Conservation (phyloP, 2,329 filamentous ascomycete species). For the Alternaria sp. region DNA sequence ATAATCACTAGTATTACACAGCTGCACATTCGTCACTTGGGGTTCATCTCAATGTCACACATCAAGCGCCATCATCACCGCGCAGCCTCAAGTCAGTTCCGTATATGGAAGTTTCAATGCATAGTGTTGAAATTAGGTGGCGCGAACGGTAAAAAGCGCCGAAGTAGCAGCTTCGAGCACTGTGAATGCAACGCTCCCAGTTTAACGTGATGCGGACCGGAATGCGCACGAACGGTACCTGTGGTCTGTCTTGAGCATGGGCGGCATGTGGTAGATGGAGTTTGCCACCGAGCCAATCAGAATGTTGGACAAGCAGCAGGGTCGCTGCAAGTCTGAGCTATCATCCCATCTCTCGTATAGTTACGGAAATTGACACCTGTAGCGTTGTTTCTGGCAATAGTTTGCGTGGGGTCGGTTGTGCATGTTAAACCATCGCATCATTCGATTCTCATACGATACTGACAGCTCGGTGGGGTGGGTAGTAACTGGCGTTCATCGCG, state of each 20-base stretch:
- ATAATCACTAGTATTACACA: not conserved
- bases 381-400: not conserved
- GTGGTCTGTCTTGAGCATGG: not conserved
- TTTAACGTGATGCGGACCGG: not conserved
- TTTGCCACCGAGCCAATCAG: not conserved
- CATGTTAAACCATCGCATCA: not conserved
- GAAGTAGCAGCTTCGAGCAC: not conserved
- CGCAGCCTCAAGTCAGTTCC: not conserved
- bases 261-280: not conserved
- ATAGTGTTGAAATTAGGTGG: not conserved
- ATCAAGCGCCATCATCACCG: not conserved
- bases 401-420: not conserved
- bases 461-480: not conserved
- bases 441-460: not conserved
- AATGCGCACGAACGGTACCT: not conserved
- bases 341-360: not conserved
- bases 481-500: not conserved
- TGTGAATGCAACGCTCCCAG: too few relatives aligned
- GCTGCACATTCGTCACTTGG: not conserved
- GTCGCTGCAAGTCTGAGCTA: not conserved
- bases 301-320: not conserved
- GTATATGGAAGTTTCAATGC: not conserved
- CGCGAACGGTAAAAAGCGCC: not conserved
- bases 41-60: not conserved
- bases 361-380: not conserved